These are phyloP conservation scores for Fusarium euwallaceae DNA, from an alignment of 2,329 filamentous ascomycete genomes.

Conservation along the genomic window DNA sequence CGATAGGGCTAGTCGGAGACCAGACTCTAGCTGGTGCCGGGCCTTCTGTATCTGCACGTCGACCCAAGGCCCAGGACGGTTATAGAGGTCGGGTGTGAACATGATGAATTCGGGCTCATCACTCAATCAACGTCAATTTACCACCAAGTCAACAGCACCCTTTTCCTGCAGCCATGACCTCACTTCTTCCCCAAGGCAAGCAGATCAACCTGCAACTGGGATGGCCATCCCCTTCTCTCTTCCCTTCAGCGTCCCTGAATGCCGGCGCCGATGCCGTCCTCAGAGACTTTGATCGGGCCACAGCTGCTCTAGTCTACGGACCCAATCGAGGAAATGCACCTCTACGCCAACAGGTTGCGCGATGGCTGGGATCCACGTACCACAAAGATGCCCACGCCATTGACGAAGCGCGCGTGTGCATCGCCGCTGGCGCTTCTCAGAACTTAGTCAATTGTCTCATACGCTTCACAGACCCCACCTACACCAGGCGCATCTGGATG, in stretches of 20 bases:
- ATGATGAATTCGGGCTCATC: too few species aligned
- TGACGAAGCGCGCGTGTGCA: not conserved
- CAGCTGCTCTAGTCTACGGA: not conserved
- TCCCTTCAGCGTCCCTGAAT: not conserved
- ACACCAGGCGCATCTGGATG: slow-evolving; percentile 73
- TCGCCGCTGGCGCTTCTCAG: not conserved
- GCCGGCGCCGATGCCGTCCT: not conserved
- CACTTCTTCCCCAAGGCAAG: not conserved
- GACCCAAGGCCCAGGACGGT: too few species aligned
- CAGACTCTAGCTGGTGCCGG: too few species aligned
- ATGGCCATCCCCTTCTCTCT: not conserved
- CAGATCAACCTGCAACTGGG: not conserved
- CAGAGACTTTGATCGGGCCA: not conserved
- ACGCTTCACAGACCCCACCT: slow-evolving; percentile 70
- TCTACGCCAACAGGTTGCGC: too few species aligned
- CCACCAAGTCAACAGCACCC: too few species aligned
- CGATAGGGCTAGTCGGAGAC: too few species aligned
- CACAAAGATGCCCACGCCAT: too few species aligned
- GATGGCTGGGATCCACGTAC: too few species aligned
- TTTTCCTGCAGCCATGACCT: too few species aligned
- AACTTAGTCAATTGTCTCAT: not conserved
- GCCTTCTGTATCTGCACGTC: too few species aligned
- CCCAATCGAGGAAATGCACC: not conserved
- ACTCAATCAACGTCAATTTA: too few species aligned
- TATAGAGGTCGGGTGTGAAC: too few species aligned